Percentiles rank a stretch among this genome's conserved stretches.
phyloP scores from a whole-genome alignment of 306 rosid species.

The Castanea sativa region DNA sequence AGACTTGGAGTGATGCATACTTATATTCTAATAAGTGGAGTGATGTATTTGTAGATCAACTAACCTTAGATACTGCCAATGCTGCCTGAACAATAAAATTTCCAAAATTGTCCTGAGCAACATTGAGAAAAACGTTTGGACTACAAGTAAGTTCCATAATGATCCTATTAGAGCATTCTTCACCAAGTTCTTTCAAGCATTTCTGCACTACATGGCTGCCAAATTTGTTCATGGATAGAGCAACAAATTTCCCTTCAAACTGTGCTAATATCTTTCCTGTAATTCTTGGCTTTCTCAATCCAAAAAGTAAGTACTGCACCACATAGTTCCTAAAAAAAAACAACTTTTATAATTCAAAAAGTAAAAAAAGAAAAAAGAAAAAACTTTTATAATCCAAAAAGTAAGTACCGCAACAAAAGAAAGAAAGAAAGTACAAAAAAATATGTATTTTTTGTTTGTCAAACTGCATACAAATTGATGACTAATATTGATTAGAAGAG shows the following conservation, averaged over 20 bases:
- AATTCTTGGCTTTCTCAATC: background rate
- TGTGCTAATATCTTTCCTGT: background rate
- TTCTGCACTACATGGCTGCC: conserved; percentile 51
- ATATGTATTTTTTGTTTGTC: no score
- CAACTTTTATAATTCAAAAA: background rate
- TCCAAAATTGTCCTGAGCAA: conserved; percentile 35
- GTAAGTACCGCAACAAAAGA: no score
- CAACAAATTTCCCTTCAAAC: conserved; percentile 14
- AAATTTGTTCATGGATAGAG: conserved; percentile 34
- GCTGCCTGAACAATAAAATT: conserved; percentile 51
- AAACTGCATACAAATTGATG: no score
- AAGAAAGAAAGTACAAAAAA: no score
- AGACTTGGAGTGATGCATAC: no score
- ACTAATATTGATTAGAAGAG: no score
- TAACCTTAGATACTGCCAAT: conserved; percentile 27
- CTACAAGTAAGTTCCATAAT: conserved; percentile 24
- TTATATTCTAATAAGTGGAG: no score
- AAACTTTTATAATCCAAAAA: background rate
- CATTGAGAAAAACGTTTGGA: background rate
- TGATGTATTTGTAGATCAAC: background rate
- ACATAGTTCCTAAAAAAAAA: conserved; percentile 41
- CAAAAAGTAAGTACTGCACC: conserved; percentile 29
- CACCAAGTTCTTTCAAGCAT: conserved; percentile 2
- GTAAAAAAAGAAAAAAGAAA: background rate
- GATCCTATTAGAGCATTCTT: background rate